Evolutionary conservation across 768 basidiomycete species (phyloP).

Genomic region (Podaxis sp.): DNA sequence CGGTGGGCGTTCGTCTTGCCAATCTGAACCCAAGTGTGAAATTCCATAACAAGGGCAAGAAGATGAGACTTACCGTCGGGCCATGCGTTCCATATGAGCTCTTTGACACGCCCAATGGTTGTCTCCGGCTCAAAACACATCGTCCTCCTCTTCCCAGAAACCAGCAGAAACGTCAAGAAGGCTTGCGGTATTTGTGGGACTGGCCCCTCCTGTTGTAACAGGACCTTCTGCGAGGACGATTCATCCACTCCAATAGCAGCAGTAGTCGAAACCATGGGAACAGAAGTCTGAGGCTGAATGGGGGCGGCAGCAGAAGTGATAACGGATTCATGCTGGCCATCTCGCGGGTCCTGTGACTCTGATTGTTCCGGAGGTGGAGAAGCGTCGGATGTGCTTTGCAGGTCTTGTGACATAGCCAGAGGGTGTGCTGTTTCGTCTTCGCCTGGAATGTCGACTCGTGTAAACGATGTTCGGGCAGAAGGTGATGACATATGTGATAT

Average conservation of each 20-base stretch:
- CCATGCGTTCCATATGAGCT: constrained; percentile 83
- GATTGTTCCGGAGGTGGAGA: neutral
- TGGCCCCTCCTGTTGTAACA: constrained; percentile 13
- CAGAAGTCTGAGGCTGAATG: constrained; percentile 2
- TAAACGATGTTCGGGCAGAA: constrained; percentile 48
- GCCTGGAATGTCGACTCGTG: constrained; percentile 36
- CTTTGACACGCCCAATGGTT: constrained; percentile 74
- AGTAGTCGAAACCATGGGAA: constrained; percentile 19
- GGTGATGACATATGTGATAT: constrained; percentile 4
- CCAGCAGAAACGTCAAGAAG: constrained; percentile 65
- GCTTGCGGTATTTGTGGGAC: constrained; percentile 63
- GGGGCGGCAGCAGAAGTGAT: neutral
- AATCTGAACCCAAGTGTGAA: constrained; percentile 38
- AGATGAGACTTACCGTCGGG: constrained; percentile 49
- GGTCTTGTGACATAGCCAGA: constrained; percentile 19
- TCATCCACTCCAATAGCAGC: constrained; percentile 12
- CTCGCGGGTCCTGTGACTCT: neutral
- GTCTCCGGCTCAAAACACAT: constrained; percentile 76
- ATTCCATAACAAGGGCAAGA: neutral
- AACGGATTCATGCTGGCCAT: neutral
- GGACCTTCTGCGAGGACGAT: constrained; percentile 9
- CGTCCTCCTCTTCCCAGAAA: constrained; percentile 61
- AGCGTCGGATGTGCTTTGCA: neutral
- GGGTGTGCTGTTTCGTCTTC: constrained; percentile 24
- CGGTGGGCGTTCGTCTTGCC: constrained; percentile 76